These are phyloP conservation scores for Euryodendron excelsum DNA, from an alignment of 148 eudicot species.

Conservation along the genomic window DNA sequence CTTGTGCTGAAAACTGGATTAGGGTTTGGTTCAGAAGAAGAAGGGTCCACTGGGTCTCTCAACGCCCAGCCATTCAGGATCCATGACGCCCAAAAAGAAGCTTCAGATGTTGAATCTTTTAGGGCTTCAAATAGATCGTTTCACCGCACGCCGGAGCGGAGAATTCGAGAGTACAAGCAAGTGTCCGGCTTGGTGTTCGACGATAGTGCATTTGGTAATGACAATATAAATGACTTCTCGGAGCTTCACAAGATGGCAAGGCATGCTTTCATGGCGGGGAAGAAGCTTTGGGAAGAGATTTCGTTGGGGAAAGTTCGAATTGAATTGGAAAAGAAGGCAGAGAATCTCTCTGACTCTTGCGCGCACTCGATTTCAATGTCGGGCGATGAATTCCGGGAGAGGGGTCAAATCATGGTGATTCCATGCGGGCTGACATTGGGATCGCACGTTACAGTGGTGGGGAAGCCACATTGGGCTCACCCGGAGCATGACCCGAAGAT, in stretches of 20 bases:
- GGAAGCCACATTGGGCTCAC: conserved; percentile 58
- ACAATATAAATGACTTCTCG: conserved; percentile 34
- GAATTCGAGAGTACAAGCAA: conserved; percentile 21
- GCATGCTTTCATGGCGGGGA: conserved; percentile 52
- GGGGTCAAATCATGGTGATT: conserved; percentile 30
- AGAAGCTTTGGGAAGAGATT: conserved; percentile 42
- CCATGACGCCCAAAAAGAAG: neutral
- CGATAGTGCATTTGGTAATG: conserved; percentile 31
- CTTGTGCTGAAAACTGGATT: conserved; percentile 38
- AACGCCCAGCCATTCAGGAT: neutral
- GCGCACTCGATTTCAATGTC: conserved; percentile 35
- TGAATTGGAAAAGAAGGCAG: conserved; percentile 16
- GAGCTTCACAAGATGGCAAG: conserved; percentile 47
- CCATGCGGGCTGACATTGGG: conserved; percentile 75
- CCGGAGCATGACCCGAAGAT: conserved; percentile 39
- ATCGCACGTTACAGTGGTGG: conserved; percentile 78
- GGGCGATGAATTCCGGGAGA: conserved; percentile 21
- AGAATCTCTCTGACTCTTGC: conserved; percentile 29
- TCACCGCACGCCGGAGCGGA: conserved; percentile 17
- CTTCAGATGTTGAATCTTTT: neutral
- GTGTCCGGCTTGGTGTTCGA: conserved; percentile 44
- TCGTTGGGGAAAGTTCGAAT: conserved; percentile 10
- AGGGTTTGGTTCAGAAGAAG: conserved; percentile 30
- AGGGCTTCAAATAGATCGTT: neutral
- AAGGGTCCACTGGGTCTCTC: conserved; percentile 1